Evolutionary conservation across 129 eudicot species (phyloP).

Genomic region (Heracleum sosnowskyi): DNA sequence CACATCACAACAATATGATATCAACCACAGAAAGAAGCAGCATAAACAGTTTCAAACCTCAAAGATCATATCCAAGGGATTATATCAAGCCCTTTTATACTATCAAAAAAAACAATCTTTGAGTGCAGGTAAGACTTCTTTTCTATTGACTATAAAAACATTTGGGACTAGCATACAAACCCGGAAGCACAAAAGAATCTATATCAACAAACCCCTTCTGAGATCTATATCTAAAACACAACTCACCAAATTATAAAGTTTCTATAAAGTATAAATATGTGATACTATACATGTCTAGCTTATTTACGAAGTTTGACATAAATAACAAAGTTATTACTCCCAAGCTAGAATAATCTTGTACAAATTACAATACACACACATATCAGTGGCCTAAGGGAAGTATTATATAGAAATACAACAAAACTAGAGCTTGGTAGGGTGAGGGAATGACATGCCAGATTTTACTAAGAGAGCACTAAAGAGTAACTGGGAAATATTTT

Average conservation of each 20-base stretch:
- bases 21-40: not conserved
- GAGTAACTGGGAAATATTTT: not conserved
- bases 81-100: not conserved
- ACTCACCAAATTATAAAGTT: not conserved
- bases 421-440: not conserved
- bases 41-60: not conserved
- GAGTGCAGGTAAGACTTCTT: not conserved
- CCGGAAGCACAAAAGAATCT: not conserved
- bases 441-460: not conserved
- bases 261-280: not conserved
- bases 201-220: not conserved
- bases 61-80: not conserved
- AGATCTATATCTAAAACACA: not conserved
- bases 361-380: not conserved
- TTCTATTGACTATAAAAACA: not conserved
- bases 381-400: not conserved
- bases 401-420: not conserved
- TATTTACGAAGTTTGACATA: not conserved
- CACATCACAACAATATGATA: not conserved
- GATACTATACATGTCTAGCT: not conserved
- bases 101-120: not conserved
- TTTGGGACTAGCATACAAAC: not conserved
- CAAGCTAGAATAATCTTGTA: not conserved
- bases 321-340: not conserved
- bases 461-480: not conserved